These are phyloP conservation scores for Pontederia paniculata DNA, from an alignment of 176 grass and related monocot species.

Conservation along the genomic window DNA sequence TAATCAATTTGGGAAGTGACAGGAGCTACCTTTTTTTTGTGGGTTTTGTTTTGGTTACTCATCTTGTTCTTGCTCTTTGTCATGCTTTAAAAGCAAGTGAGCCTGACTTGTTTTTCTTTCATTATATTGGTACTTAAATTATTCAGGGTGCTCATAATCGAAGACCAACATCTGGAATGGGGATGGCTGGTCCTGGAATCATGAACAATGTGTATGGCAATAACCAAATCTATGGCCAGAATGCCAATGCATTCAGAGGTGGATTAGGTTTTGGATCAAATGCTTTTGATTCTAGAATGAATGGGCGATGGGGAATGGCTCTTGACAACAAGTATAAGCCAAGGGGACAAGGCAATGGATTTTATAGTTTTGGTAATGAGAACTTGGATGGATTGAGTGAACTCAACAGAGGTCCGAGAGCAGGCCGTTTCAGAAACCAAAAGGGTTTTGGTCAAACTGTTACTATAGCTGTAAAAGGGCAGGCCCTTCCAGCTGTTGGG, in stretches of 20 bases:
- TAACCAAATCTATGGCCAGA: slow-evolving; percentile 34
- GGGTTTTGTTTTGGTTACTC: too few relatives aligned
- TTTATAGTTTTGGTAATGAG: slow-evolving; percentile 43
- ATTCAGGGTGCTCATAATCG: slow-evolving; percentile 3
- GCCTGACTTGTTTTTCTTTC: neutral
- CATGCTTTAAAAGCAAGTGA: neutral
- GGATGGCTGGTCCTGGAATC: slow-evolving; percentile 22
- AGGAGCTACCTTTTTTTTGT: too few relatives aligned
- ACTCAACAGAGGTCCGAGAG: slow-evolving; percentile 78
- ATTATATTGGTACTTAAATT: neutral
- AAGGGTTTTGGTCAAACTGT: slow-evolving; percentile 18
- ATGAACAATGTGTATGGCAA: slow-evolving; percentile 40
- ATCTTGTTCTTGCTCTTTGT: neutral
- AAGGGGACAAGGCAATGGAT: slow-evolving; percentile 43
- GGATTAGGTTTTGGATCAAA: slow-evolving; percentile 51
- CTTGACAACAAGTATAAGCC: slow-evolving; percentile 53
- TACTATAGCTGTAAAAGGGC: slow-evolving; percentile 28
- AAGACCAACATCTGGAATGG: neutral
- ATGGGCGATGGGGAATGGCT: slow-evolving; percentile 45
- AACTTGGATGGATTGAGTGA: slow-evolving; percentile 61
- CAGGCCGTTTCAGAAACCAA: slow-evolving; percentile 39
- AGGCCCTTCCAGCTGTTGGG: slow-evolving; percentile 10
- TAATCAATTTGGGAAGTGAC: too few relatives aligned
- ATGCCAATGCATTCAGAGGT: slow-evolving; percentile 35
- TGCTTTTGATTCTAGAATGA: slow-evolving; percentile 40